Evolutionary conservation across 2,329 filamentous ascomycete genomes (phyloP).

Genomic region (Fusarium sterilihyphosum): DNA sequence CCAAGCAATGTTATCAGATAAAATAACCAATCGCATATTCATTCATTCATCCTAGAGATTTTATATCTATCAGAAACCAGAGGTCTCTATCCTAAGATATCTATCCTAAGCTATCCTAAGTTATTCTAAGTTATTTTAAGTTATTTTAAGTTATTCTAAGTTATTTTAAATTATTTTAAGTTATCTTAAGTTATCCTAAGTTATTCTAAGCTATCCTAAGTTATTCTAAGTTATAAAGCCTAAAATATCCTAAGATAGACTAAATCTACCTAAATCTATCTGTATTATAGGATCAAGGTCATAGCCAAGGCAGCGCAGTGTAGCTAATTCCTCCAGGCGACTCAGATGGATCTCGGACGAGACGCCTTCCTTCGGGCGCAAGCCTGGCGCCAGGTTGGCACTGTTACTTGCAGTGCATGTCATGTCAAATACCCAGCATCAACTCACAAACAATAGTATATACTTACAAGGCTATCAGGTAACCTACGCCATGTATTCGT

Average conservation of each 20-base stretch:
- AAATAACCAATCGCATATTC: background rate
- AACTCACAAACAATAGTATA: background rate
- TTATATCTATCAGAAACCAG: background rate
- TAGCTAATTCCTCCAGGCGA: background rate
- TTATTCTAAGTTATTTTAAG: too few relatives aligned
- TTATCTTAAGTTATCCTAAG: background rate
- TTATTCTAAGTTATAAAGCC: background rate
- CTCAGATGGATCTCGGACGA: background rate
- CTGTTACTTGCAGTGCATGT: background rate
- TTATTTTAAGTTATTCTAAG: background rate
- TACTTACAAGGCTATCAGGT: background rate
- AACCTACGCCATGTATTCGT: background rate
- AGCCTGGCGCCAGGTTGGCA: background rate
- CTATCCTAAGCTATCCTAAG: too few relatives aligned
- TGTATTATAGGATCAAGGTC: background rate
- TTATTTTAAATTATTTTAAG: background rate
- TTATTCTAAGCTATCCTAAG: background rate
- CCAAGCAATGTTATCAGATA: background rate
- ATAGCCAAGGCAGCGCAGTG: background rate
- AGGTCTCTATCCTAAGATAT: background rate
- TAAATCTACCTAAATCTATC: background rate
- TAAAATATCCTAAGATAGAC: background rate
- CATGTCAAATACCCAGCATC: background rate
- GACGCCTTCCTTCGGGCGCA: background rate
- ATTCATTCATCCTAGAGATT: conserved; percentile 24